A percentile compares a stretch with the other conserved stretches of the same genome.
phyloP scores from a whole-genome alignment of 371 early-diverging fungal species.

The Mucor irregularis region DNA sequence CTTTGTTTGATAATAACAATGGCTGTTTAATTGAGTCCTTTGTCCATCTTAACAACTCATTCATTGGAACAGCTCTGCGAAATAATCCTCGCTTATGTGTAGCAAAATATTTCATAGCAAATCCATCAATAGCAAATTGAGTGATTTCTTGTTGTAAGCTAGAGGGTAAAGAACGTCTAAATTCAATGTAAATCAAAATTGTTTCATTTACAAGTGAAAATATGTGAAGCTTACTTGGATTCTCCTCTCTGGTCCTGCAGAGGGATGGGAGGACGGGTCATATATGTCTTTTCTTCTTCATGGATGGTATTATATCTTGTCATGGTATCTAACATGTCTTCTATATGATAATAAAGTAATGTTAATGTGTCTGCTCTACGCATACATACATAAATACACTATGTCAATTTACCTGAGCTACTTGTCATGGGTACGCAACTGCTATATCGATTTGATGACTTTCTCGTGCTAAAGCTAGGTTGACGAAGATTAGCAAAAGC shows the following conservation, averaged over 20 bases:
- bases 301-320: not conserved
- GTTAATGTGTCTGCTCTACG: too few species aligned
- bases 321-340: too few species aligned
- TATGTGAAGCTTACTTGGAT: slow-evolving; percentile 17
- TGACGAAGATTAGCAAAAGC: slow-evolving; percentile 13
- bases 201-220: too few species aligned
- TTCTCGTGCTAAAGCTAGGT: too few species aligned
- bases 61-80: slow-evolving; percentile 81
- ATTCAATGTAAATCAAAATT: not conserved
- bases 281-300: slow-evolving; percentile 2
- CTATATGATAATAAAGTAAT: too few species aligned
- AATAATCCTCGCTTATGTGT: slow-evolving; percentile 85
- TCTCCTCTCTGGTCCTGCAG: slow-evolving; percentile 29
- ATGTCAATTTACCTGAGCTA: too few species aligned
- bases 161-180: slow-evolving; percentile 60
- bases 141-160: slow-evolving; percentile 74
- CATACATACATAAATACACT: too few species aligned
- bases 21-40: slow-evolving; percentile 62
- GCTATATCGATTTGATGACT: too few species aligned
- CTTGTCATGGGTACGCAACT: too few species aligned
- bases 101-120: slow-evolving; percentile 90
- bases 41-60: slow-evolving; percentile 81
- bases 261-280: not conserved
- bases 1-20: slow-evolving; percentile 76
- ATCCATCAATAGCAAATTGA: slow-evolving; percentile 86